A percentile compares a stretch with the other conserved stretches of the same genome.
Evolutionary conservation across 1,284 basidiomycete species (phyloP).

Genomic region (Cryptococcus sp.): DNA sequence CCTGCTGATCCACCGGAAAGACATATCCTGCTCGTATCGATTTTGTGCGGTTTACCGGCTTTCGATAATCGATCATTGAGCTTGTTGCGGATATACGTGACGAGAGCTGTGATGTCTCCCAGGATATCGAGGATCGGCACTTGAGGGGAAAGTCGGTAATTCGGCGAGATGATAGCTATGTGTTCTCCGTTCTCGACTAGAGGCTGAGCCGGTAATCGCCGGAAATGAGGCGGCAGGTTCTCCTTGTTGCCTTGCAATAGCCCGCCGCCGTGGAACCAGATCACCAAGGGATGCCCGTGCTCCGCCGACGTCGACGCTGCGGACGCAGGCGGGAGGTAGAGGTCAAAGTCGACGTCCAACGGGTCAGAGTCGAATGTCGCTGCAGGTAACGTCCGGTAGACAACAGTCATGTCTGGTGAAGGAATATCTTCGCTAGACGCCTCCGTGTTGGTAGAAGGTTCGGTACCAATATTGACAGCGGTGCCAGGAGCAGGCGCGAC

Average conservation of each 20-base stretch:
- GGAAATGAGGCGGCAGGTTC: slow-evolving; percentile 51
- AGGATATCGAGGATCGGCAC: slow-evolving; percentile 50
- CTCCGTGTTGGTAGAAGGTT: slow-evolving; percentile 10
- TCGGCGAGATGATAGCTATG: slow-evolving; percentile 44
- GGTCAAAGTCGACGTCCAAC: slow-evolving; percentile 43
- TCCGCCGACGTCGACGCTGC: background rate
- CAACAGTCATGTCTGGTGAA: slow-evolving; percentile 34
- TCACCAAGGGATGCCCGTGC: slow-evolving; percentile 38
- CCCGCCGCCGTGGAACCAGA: slow-evolving; percentile 53
- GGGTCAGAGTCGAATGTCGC: slow-evolving; percentile 50
- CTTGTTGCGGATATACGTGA: slow-evolving; percentile 36
- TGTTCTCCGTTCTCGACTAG: slow-evolving; percentile 22
- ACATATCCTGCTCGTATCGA: slow-evolving; percentile 41
- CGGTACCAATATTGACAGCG: slow-evolving; percentile 3
- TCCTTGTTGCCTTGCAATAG: slow-evolving; percentile 52
- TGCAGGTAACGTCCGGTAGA: slow-evolving; percentile 42
- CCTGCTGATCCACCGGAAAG: slow-evolving; percentile 49
- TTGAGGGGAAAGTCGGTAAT: slow-evolving; percentile 50
- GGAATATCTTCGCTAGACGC: slow-evolving; percentile 27
- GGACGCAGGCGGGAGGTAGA: slow-evolving; percentile 41
- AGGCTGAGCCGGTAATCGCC: slow-evolving; percentile 35
- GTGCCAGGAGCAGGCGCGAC: background rate
- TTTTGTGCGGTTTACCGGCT: slow-evolving; percentile 31
- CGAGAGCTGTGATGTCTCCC: slow-evolving; percentile 37
- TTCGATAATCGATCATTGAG: slow-evolving; percentile 38